Base-by-base conservation (phyloP, 2,329 filamentous ascomycete genomes). In the Cordyceps pruinosa region DNA sequence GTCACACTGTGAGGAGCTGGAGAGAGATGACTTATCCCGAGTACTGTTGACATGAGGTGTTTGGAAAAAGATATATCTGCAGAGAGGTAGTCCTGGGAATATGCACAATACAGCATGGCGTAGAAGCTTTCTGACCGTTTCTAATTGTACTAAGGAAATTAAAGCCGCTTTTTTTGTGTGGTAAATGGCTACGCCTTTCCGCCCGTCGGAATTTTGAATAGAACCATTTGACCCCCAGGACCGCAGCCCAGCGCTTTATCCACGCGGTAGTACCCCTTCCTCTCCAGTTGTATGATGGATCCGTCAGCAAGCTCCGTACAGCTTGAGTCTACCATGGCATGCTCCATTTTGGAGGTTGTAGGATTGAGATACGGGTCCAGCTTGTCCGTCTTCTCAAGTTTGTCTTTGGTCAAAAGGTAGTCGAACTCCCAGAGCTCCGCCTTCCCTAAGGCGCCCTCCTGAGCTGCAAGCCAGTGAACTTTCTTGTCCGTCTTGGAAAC, bases 401-500 rank as follows among this genome's bases (percentile, higher is more conserved):
- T 44, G 7, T 44, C 21, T 26, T 15, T 26, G 21, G 6, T 5
- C 13, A 44, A 26, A 15, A 44, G 23, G 12, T 26, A 19, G 17
- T 41, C 37, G 21, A 42, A 42, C 46, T 48, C 19, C 46, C 30
- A 48, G 7, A 48, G 46, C 46, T 48, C 12, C 5, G 46, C 28
- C 26, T 23, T 15, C 2, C 30, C 3, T n/a, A 34, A 15, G 4
- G 19, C 37, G 6, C 28, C 12, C 6, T 21, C 37, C 12, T 41
- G 1, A 9, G 46, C 39, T 25, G 55, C 39, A 32, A 57, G 39
- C 55, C 55, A 57, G 21, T 50, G 46, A 15, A 57, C n/a, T 13
- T 57, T 57, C 77, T 96, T 96, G 35, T 37, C 35, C 19, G 90
- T 96, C 73, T 88, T 87, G 77, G 92, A 93, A 69, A 96, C 86